Percentiles rank a stretch among this genome's conserved stretches.
phyloP scores from a whole-genome alignment of 164 flowering plant genomes.

The Paratinospora sagittata region DNA sequence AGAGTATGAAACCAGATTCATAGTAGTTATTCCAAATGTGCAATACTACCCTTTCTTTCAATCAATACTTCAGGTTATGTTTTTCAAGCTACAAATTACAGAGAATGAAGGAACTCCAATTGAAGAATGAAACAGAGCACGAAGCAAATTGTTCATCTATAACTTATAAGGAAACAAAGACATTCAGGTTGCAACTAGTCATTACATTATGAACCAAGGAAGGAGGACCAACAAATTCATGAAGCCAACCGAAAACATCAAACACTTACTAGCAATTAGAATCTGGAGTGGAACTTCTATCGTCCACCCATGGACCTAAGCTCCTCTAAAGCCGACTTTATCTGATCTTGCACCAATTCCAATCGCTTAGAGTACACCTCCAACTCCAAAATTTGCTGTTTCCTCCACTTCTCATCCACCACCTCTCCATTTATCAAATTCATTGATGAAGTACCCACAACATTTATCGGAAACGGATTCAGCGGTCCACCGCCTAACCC shows the following conservation, averaged over 20 bases:
- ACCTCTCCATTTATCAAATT: constrained; percentile 27
- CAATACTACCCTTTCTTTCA: not conserved
- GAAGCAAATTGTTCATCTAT: constrained; percentile 1
- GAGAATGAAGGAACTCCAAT: not conserved
- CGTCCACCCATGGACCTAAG: constrained; percentile 52
- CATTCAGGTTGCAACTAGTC: not conserved
- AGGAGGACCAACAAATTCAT: constrained; percentile 1
- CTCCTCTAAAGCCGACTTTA: constrained; percentile 59
- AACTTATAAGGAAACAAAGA: not conserved
- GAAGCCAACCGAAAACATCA: not conserved
- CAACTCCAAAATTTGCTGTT: constrained; percentile 90
- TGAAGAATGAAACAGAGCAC: not conserved
- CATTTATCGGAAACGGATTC: constrained; percentile 48
- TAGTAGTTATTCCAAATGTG: not conserved
- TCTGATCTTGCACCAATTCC: constrained; percentile 91
- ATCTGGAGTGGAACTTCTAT: too few species aligned
- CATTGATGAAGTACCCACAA: constrained; percentile 18
- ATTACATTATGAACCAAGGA: constrained; percentile 8
- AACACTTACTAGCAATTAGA: constrained; percentile 16
- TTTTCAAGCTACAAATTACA: not conserved
- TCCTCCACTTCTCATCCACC: constrained; percentile 86
- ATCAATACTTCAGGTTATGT: not conserved
- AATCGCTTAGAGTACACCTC: constrained; percentile 85
- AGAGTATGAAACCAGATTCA: not conserved
- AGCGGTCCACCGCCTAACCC: constrained; percentile 32